These are phyloP conservation scores for Chlamydomonas reinhardtii DNA, from an alignment of 163 green algal genomes.

Conservation along the genomic window DNA sequence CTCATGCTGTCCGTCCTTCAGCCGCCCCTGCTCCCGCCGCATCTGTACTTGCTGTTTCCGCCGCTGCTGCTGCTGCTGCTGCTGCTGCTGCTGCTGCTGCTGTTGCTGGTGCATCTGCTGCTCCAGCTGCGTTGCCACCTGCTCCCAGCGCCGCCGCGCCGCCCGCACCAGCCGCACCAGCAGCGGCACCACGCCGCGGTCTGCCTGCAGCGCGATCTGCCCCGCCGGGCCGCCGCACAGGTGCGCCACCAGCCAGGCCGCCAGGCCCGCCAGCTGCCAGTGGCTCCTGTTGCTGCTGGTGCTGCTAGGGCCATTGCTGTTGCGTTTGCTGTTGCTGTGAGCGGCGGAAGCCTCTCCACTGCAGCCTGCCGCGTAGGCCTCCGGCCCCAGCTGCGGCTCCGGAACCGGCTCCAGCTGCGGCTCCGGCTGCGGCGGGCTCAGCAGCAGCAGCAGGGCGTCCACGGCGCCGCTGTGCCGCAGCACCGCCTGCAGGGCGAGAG, in stretches of 20 bases:
- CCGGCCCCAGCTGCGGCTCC: too few relatives aligned
- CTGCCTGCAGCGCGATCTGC: constrained; percentile 23
- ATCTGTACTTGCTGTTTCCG: too few relatives aligned
- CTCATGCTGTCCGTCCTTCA: too few relatives aligned
- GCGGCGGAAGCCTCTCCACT: too few relatives aligned
- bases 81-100: too few relatives aligned
- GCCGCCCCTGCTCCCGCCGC: too few relatives aligned
- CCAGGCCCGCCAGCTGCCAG: constrained; percentile 29
- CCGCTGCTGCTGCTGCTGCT: too few relatives aligned
- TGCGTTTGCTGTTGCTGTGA: background rate
- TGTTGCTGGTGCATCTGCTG: too few relatives aligned
- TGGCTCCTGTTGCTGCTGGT: background rate
- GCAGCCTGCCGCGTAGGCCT: too few relatives aligned
- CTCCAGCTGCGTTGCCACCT: too few relatives aligned
- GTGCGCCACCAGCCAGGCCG: constrained; percentile 29
- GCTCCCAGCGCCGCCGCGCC: too few relatives aligned
- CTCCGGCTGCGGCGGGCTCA: background rate
- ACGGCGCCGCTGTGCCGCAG: background rate
- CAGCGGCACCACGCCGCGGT: constrained; percentile 7
- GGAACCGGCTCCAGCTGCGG: too few relatives aligned
- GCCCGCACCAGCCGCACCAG: constrained; percentile 14
- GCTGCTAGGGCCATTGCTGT: background rate
- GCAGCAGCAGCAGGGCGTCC: background rate
- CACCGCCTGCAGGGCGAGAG: background rate
- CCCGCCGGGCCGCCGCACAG: background rate